Percentiles rank a stretch among this genome's conserved stretches.
These are phyloP conservation scores for Tephrocybe rancida DNA, from an alignment of 768 basidiomycete genomes.

Conservation along the genomic window DNA sequence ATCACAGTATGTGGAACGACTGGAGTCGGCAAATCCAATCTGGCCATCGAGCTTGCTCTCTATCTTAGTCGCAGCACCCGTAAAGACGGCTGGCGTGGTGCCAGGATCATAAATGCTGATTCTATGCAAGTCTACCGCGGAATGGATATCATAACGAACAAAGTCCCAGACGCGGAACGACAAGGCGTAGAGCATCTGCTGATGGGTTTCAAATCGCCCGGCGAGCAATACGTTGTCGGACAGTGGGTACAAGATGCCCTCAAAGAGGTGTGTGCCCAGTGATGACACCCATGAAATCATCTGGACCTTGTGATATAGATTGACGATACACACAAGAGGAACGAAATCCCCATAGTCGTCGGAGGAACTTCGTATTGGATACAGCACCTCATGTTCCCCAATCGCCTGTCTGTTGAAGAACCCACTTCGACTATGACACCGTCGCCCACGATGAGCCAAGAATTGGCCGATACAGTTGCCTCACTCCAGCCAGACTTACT, in stretches of 20 bases:
- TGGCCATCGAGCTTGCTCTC: constrained; percentile 86
- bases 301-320: constrained; percentile 49
- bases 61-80: constrained; percentile 40
- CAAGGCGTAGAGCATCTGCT: constrained; percentile 85
- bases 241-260: constrained; percentile 89
- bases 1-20: constrained; percentile 93
- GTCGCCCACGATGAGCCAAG: constrained; percentile 17
- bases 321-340: constrained; percentile 62
- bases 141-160: constrained; percentile 93
- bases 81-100: constrained; percentile 53
- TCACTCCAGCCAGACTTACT: constrained; percentile 49
- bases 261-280: constrained; percentile 58
- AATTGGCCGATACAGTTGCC: constrained; percentile 42
- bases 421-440: constrained; percentile 14
- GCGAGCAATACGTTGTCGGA: constrained; percentile 84
- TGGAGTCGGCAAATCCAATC: constrained; percentile 92
- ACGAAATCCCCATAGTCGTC: constrained; percentile 83
- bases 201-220: constrained; percentile 86
- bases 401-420: constrained; percentile 51
- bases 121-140: constrained; percentile 97
- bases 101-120: constrained; percentile 91
- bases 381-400: constrained; percentile 92
- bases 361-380: constrained; percentile 99
- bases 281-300: background rate
- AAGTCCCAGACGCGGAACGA: constrained; percentile 76